These are phyloP conservation scores for Yarrowia osloensis DNA, from an alignment of 805 yeast genomes.

Conservation along the genomic window DNA sequence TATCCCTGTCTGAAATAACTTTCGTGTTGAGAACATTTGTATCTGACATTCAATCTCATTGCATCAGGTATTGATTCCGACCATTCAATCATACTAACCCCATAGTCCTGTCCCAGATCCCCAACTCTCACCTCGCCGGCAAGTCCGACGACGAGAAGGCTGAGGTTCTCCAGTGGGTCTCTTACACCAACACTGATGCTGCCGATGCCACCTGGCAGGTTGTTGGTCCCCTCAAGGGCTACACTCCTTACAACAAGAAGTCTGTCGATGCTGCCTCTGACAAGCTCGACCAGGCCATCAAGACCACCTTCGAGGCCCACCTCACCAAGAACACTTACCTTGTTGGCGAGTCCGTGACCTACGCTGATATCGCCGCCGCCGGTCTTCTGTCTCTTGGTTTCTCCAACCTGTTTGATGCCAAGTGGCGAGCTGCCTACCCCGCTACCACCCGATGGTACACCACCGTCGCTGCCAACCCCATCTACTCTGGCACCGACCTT, in stretches of 20 bases:
- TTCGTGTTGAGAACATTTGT: slow-evolving; percentile 18
- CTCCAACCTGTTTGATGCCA: slow-evolving; percentile 59
- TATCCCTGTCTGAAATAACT: slow-evolving; percentile 24
- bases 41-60: neutral
- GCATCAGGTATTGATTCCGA: neutral
- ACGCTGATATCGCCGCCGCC: slow-evolving; percentile 65
- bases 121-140: slow-evolving; percentile 56
- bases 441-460: slow-evolving; percentile 69
- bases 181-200: slow-evolving; percentile 71
- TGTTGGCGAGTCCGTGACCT: slow-evolving; percentile 64
- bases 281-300: slow-evolving; percentile 46
- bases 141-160: slow-evolving; percentile 65
- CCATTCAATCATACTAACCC: neutral
- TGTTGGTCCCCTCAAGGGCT: slow-evolving; percentile 65
- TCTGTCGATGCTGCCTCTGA: slow-evolving; percentile 51
- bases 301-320: slow-evolving; percentile 42
- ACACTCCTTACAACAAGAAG: slow-evolving; percentile 78
- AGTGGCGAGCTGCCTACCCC: slow-evolving; percentile 67
- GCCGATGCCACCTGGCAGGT: slow-evolving; percentile 50
- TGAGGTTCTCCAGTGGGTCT: slow-evolving; percentile 71
- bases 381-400: slow-evolving; percentile 55
- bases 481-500: slow-evolving; percentile 53
- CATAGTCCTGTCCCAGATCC: slow-evolving; percentile 33
- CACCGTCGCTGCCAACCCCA: slow-evolving; percentile 52
- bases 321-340: slow-evolving; percentile 62